A percentile compares a stretch with the other conserved stretches of the same genome.
Conservation (phyloP, 306 rosid species). For the Pterocarpus santalinus region DNA sequence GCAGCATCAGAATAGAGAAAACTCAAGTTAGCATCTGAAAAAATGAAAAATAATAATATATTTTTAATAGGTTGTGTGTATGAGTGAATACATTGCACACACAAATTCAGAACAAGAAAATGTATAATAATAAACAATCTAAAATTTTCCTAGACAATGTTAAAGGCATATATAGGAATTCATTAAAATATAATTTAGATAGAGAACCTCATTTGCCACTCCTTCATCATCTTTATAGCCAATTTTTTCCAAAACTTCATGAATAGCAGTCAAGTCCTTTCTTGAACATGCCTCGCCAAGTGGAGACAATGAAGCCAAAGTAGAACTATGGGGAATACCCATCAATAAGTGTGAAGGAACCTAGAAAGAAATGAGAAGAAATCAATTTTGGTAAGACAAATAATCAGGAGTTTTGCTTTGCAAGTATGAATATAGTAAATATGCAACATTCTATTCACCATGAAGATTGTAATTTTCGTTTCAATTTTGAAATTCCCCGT, state of each 20-base stretch:
- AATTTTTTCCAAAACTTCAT: constrained; percentile 71
- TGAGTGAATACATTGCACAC: background rate
- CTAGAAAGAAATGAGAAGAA: constrained; percentile 48
- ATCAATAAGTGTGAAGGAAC: constrained; percentile 78
- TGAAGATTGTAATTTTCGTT: background rate
- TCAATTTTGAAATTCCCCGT: background rate
- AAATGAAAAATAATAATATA: too few relatives aligned
- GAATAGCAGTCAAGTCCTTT: constrained; percentile 80
- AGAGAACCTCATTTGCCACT: constrained; percentile 74
- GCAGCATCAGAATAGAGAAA: constrained; percentile 40
- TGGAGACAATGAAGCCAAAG: constrained; percentile 64
- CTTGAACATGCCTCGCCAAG: constrained; percentile 86
- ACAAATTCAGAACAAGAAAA: background rate
- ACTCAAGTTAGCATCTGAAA: background rate
- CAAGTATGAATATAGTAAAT: constrained; percentile 2
- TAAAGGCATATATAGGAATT: background rate
- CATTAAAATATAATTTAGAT: constrained; percentile 25
- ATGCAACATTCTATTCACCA: background rate
- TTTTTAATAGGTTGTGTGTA: background rate
- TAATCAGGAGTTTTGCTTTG: background rate
- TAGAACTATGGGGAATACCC: constrained; percentile 69
- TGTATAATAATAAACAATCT: background rate
- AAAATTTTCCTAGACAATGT: background rate
- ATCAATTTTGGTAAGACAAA: constrained; percentile 11
- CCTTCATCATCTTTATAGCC: constrained; percentile 89